These are phyloP conservation scores for Cordyceps farinosa DNA, from an alignment of 2,329 filamentous ascomycete species.

Conservation along the genomic window DNA sequence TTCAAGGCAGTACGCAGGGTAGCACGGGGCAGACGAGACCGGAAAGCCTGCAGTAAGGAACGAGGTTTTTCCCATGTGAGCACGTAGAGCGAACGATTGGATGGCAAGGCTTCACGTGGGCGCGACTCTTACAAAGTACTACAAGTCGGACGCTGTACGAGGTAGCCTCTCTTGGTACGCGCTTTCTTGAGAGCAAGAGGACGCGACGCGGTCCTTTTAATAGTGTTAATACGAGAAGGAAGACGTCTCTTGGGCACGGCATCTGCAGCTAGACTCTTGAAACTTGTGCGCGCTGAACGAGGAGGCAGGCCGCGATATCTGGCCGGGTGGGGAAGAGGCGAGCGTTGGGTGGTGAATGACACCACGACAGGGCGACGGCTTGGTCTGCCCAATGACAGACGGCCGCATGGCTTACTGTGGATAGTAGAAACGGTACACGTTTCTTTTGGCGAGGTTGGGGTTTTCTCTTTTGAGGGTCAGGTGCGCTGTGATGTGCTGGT, in stretches of 20 bases:
- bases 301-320: slow-evolving; percentile 8
- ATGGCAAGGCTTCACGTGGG: neutral
- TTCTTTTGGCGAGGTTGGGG: neutral
- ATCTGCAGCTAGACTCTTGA: neutral
- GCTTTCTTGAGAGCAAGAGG: neutral
- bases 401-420: neutral
- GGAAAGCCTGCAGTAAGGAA: neutral
- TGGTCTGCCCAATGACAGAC: neutral
- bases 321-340: slow-evolving; percentile 8
- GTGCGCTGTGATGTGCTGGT: neutral
- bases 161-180: neutral
- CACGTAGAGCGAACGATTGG: neutral
- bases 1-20: neutral
- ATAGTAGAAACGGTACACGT: neutral
- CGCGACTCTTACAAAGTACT: neutral
- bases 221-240: neutral
- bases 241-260: neutral
- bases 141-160: neutral
- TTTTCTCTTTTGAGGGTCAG: neutral
- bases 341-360: neutral
- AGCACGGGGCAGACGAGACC: neutral
- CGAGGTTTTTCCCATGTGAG: neutral
- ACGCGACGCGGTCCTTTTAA: neutral
- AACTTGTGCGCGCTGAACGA: neutral
- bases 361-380: neutral